Evolutionary conservation across 768 basidiomycete genomes (phyloP), one percentile per base, ranked within the genome.

Genomic region (Boletales sp.): DNA sequence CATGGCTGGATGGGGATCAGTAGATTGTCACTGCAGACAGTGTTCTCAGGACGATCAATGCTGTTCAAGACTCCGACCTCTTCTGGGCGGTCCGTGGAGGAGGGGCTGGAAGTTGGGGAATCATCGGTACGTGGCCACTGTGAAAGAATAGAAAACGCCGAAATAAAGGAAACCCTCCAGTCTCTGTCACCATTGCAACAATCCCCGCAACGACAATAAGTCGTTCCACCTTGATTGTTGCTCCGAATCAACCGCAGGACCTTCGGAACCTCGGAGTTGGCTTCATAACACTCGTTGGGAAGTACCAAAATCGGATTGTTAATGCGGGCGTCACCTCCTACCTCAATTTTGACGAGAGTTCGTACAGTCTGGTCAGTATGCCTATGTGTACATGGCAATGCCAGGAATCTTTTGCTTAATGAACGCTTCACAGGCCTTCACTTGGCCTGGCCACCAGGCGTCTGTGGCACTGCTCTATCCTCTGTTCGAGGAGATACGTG

Each of bases 51-150:
- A 70, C 55, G 2, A 72, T 69, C 32, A 81, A 79, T 55, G 56
- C 61, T 0, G 64, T 66, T 50, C 64, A 69, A 41, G 66, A 79
- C 55, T 15, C 65, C 8, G 76, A 80, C 46, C 66, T 82, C 0
- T 81, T 77, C 60, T 81, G 77, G n/a, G n/a, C n/a, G n/a, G n/a
- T n/a, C n/a, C n/a, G n/a, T n/a, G n/a, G n/a, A n/a, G n/a, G n/a
- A n/a, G 74, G 79, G 3, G 78, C 75, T 1, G 74, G 76, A 13
- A 79, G 72, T 10, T 80, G 65, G 54, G 79, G 75, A 19, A 68
- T 80, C 36, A 66, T 79, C 19, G 70, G 59, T 61, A 18, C 2
- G 59, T 61, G 12, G 5, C 4, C 39, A 33, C 9, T 2, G 6
- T 19, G 25, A 8, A 34, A 33, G 28, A 25, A 35, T 4, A 9